Evolutionary conservation across 208 protist genomes (phyloP).

Genomic region (Trypanosomatidae sp.): DNA sequence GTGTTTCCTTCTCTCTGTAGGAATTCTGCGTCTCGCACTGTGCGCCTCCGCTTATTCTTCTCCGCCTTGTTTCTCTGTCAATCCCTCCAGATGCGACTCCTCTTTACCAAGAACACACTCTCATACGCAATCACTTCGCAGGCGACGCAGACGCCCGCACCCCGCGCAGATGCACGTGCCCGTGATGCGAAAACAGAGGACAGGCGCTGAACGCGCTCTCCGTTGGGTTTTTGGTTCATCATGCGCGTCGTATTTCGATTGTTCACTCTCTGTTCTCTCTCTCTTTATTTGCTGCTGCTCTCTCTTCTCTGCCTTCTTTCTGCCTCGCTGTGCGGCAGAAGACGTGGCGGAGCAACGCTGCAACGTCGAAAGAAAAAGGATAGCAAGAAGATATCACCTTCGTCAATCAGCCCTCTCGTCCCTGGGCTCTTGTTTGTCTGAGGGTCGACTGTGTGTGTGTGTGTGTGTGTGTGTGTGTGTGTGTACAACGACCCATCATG

Average conservation of each 20-base stretch:
- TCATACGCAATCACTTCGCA: not conserved
- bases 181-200: not conserved
- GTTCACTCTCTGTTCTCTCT: not conserved
- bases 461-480: slow-evolving; percentile 2
- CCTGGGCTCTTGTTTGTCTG: not conserved
- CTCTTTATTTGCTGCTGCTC: not conserved
- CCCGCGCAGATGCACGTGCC: not conserved
- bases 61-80: not conserved
- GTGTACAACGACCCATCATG: not conserved
- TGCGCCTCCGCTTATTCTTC: not conserved
- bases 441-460: slow-evolving; percentile 1
- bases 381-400: not conserved
- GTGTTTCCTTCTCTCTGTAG: not conserved
- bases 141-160: not conserved
- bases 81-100: not conserved
- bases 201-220: not conserved
- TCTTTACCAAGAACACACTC: not conserved
- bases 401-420: not conserved
- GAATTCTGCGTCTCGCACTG: not conserved
- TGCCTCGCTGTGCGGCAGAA: not conserved
- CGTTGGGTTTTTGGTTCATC: not conserved
- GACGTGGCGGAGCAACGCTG: not conserved
- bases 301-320: not conserved
- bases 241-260: not conserved
- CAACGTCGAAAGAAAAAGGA: not conserved